These are phyloP conservation scores for Penicillium sp. DNA, from an alignment of 2,329 filamentous ascomycete genomes.

Conservation along the genomic window DNA sequence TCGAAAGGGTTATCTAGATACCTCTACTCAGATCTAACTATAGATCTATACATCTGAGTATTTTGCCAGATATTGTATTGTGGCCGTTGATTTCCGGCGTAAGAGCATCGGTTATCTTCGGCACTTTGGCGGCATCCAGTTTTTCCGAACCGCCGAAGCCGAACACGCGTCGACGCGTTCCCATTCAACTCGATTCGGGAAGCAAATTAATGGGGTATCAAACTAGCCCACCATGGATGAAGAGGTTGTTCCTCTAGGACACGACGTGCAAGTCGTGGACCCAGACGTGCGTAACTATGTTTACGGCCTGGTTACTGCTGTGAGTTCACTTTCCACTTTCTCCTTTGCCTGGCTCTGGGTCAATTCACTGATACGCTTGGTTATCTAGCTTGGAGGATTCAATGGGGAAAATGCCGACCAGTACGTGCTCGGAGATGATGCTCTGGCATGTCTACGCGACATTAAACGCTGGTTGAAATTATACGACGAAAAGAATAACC, in stretches of 20 bases:
- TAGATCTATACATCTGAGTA: not conserved
- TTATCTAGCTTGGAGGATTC: constrained; percentile 73
- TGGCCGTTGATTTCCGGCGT: not conserved
- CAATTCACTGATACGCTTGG: constrained; percentile 13
- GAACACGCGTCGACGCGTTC: constrained; percentile 27
- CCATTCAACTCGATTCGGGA: constrained; percentile 19
- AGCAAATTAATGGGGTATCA: constrained; percentile 11
- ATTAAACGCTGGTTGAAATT: constrained; percentile 93
- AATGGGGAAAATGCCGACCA: constrained; percentile 74
- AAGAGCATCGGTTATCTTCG: constrained; percentile 25
- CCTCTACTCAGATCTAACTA: not conserved
- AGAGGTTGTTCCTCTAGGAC: constrained; percentile 41
- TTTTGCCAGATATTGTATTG: constrained; percentile 3
- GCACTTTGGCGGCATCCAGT: constrained; percentile 17
- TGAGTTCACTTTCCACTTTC: constrained; percentile 50
- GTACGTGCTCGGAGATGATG: constrained; percentile 91
- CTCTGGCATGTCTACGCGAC: constrained; percentile 85
- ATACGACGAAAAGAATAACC: constrained; percentile 89
- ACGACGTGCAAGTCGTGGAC: constrained; percentile 66
- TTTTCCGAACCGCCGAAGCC: constrained; percentile 25
- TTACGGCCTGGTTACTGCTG: constrained; percentile 88
- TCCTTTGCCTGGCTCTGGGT: constrained; percentile 8
- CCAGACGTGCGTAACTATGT: constrained; percentile 91
- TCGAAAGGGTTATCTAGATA: not conserved
- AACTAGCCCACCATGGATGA: constrained; percentile 41